Evolutionary conservation across 768 basidiomycete species (phyloP).

Genomic region (Russula griseocarnosa): DNA sequence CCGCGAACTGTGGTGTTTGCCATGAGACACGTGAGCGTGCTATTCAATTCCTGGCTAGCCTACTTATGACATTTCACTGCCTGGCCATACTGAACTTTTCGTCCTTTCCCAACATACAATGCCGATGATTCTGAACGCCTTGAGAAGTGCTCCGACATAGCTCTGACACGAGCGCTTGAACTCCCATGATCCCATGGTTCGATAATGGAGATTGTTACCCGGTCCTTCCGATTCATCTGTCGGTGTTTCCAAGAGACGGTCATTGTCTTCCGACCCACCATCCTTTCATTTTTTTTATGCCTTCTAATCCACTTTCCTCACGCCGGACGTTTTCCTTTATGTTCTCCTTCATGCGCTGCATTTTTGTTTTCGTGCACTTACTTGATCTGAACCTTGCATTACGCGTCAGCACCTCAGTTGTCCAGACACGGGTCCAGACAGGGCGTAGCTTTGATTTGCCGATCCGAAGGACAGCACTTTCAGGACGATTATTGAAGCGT

Average conservation of each 20-base stretch:
- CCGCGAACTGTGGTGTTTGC: slow-evolving; percentile 90
- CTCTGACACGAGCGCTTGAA: not conserved
- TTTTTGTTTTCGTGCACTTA: slow-evolving; percentile 7
- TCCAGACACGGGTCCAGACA: not conserved
- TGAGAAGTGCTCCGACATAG: not conserved
- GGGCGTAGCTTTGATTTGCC: slow-evolving; percentile 21
- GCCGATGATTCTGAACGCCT: not conserved
- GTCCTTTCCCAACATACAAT: not conserved
- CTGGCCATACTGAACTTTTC: not conserved
- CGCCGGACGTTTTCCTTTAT: slow-evolving; percentile 22
- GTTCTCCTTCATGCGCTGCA: slow-evolving; percentile 4
- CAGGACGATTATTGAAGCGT: slow-evolving; percentile 13
- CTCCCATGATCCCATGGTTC: not conserved
- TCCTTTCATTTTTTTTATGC: slow-evolving; percentile 1
- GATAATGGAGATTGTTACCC: not conserved
- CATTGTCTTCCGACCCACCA: not conserved
- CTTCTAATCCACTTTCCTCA: not conserved
- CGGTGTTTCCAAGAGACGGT: not conserved
- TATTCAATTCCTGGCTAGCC: too few species aligned
- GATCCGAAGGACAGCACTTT: slow-evolving; percentile 4
- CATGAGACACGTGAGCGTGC: slow-evolving; percentile 44
- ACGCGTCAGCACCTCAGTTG: slow-evolving; percentile 5
- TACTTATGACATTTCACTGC: too few species aligned
- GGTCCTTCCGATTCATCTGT: not conserved
- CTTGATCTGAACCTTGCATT: slow-evolving; percentile 9